Evolutionary conservation across 805 yeast genomes (phyloP).

Genomic region (Candida yuanshanica): DNA sequence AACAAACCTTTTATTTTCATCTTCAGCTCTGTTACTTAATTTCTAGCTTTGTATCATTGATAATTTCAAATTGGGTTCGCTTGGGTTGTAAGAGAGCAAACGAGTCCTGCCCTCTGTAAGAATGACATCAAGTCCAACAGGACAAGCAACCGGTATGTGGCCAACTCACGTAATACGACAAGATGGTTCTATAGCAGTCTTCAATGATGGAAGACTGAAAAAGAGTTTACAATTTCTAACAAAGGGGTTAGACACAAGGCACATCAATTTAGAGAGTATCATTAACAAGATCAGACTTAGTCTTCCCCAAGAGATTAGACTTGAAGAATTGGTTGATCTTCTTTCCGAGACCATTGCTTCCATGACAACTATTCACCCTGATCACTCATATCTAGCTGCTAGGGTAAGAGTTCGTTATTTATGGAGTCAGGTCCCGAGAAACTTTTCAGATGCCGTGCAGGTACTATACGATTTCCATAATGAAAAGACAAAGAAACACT

Average conservation of each 20-base stretch:
- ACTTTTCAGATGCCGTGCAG: constrained; percentile 69
- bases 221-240: neutral
- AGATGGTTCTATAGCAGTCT: neutral
- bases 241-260: neutral
- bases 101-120: too few species aligned
- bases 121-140: too few species aligned
- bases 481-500: constrained; percentile 65
- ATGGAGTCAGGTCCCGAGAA: constrained; percentile 89
- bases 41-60: too few species aligned
- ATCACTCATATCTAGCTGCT: constrained; percentile 90
- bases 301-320: constrained; percentile 89
- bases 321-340: constrained; percentile 69
- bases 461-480: constrained; percentile 73
- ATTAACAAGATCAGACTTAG: constrained; percentile 1
- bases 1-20: too few species aligned
- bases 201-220: neutral
- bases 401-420: constrained; percentile 91
- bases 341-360: constrained; percentile 97
- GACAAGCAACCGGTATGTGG: constrained; percentile 1
- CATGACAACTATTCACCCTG: constrained; percentile 97
- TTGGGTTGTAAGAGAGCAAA: too few species aligned
- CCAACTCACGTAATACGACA: neutral
- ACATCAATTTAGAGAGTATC: constrained; percentile 1
- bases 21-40: too few species aligned
- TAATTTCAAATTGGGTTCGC: too few species aligned